Evolutionary conservation across 306 rosid genomes (phyloP).

Genomic region (Purshia tridentata): DNA sequence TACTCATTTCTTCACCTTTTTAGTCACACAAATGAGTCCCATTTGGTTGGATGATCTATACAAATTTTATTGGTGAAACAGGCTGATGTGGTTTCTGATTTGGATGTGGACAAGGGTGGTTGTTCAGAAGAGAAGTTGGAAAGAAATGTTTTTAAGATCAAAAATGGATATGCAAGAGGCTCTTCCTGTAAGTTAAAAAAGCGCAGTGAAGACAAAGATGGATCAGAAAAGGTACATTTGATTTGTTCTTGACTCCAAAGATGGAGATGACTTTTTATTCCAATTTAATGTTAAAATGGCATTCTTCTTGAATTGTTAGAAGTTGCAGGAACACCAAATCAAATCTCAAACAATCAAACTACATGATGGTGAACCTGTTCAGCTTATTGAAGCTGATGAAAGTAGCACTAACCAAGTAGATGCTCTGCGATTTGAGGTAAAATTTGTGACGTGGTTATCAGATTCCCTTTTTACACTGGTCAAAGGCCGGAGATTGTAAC

Average conservation of each 20-base stretch:
- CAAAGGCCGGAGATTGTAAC: not conserved
- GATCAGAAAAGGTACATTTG: conserved; percentile 35
- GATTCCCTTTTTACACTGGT: not conserved
- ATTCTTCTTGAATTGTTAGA: not conserved
- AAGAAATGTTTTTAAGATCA: conserved; percentile 33
- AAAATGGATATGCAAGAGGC: conserved; percentile 23
- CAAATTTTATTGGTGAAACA: conserved; percentile 40
- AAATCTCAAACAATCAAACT: conserved; percentile 27
- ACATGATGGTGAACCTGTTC: conserved; percentile 39
- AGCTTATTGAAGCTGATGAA: conserved; percentile 38
- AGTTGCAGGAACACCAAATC: conserved; percentile 42
- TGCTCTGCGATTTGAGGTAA: conserved; percentile 85
- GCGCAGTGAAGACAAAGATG: conserved; percentile 28
- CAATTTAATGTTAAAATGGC: not conserved
- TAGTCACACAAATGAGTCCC: not conserved
- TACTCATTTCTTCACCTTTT: not conserved
- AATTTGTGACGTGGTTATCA: not conserved
- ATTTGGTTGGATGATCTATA: conserved; percentile 1
- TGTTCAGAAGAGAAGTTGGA: conserved; percentile 38
- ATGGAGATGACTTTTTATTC: conserved; percentile 18
- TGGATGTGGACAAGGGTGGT: conserved; percentile 27
- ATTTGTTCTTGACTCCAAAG: conserved; percentile 13
- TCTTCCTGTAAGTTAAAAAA: conserved; percentile 22
- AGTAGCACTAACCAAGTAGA: conserved; percentile 37
- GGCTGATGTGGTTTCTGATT: conserved; percentile 40